A percentile compares a stretch with the other conserved stretches of the same genome.
phyloP scores from a whole-genome alignment of 2,329 filamentous ascomycete species.

The Fusarium sp. region DNA sequence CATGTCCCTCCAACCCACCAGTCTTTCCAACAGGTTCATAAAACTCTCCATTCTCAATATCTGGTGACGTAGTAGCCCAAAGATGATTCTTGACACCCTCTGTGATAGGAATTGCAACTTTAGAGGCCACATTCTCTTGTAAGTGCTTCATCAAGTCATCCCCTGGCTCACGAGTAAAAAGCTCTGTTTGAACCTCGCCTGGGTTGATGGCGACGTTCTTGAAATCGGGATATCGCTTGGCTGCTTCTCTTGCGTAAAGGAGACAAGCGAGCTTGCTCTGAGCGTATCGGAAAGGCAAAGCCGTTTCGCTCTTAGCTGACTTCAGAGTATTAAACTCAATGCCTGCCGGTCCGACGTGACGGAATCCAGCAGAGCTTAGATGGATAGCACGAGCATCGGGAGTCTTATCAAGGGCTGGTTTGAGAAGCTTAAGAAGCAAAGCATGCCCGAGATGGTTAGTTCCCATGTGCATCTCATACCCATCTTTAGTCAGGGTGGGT shows the following conservation, averaged over 20 bases:
- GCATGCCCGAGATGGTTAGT: slow-evolving; percentile 6
- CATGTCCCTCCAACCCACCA: background rate
- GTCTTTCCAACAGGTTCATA: slow-evolving; percentile 10
- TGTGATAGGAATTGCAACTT: accelerated
- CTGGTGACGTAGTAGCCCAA: background rate
- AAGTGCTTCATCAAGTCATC: slow-evolving; percentile 5
- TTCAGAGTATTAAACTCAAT: background rate
- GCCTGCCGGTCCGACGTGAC: background rate
- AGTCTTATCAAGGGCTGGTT: accelerated
- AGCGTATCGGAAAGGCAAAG: background rate
- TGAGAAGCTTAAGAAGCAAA: background rate
- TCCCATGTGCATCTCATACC: slow-evolving; percentile 8
- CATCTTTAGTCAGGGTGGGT: background rate
- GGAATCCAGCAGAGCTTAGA: background rate
- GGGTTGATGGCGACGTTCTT: slow-evolving; percentile 9
- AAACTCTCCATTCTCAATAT: background rate
- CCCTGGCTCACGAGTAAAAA: background rate
- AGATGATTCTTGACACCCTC: slow-evolving; percentile 7
- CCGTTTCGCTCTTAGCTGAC: background rate
- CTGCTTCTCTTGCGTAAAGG: background rate
- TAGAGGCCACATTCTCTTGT: background rate
- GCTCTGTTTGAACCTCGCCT: background rate
- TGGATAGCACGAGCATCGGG: background rate
- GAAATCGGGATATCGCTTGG: background rate
- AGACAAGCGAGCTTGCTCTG: background rate